Conservation (phyloP, 2,329 filamentous ascomycete genomes). For the Teratosphaeria destructans region DNA sequence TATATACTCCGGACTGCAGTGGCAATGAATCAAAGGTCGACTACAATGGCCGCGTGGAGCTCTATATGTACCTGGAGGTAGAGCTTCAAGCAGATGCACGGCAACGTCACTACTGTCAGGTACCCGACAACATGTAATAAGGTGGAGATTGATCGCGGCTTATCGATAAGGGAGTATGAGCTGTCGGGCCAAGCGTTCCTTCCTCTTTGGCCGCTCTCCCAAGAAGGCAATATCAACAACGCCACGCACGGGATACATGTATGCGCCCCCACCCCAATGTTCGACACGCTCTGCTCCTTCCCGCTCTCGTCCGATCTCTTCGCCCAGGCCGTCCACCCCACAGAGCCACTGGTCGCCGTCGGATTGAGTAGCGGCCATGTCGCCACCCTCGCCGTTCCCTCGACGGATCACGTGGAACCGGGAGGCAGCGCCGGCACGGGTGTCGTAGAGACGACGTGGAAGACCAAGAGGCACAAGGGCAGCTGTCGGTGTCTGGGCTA, state of each 20-base stretch:
- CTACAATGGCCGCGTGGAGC: too few species aligned
- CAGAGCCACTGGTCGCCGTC: slow-evolving; percentile 72
- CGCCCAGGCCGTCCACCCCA: slow-evolving; percentile 75
- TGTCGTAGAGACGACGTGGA: slow-evolving; percentile 74
- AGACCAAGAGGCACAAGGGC: slow-evolving; percentile 81
- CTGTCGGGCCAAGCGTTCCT: background rate
- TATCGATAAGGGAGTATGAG: background rate
- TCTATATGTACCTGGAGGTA: too few species aligned
- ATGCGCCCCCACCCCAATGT: slow-evolving; percentile 44
- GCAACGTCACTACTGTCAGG: background rate
- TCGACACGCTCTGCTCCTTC: slow-evolving; percentile 84
- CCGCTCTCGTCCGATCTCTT: slow-evolving; percentile 82
- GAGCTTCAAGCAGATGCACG: background rate
- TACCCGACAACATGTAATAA: too few species aligned
- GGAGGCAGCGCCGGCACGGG: slow-evolving; percentile 53
- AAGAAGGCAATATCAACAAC: too few species aligned
- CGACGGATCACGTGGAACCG: slow-evolving; percentile 33
- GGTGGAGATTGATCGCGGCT: background rate
- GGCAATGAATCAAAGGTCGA: too few species aligned
- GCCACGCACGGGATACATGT: background rate
- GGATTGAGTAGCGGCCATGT: slow-evolving; percentile 80
- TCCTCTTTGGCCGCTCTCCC: background rate
- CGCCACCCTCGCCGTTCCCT: slow-evolving; percentile 64
- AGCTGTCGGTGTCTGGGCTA: slow-evolving; percentile 79
- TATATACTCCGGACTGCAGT: too few species aligned